phyloP scores from a whole-genome alignment of 345 rosid genomes.

The Euphorbia lathyris region DNA sequence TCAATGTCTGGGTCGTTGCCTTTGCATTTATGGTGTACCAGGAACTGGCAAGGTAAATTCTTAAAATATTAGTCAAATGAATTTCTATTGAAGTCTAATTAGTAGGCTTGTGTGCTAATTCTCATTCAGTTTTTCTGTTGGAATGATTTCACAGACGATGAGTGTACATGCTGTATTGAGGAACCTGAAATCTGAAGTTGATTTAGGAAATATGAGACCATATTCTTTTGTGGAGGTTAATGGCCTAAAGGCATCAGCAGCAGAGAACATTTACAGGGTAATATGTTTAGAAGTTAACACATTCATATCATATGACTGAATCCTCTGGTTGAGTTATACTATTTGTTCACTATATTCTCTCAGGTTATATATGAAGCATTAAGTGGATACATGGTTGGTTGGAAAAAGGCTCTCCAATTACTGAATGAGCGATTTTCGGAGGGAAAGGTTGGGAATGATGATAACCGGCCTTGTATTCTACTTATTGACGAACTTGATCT shows the following conservation, averaged over 20 bases:
- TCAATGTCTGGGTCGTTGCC: conserved; percentile 88
- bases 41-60: conserved; percentile 87
- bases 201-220: conserved; percentile 60
- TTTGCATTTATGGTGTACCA: conserved; percentile 95
- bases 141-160: conserved; percentile 55
- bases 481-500: conserved; percentile 98
- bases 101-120: too few relatives aligned
- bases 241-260: conserved; percentile 88
- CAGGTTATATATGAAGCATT: conserved; percentile 89
- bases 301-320: too few relatives aligned
- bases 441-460: conserved; percentile 58
- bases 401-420: conserved; percentile 89
- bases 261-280: conserved; percentile 86
- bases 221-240: conserved; percentile 92
- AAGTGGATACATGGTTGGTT: conserved; percentile 80
- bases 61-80: background rate
- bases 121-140: conserved; percentile 16
- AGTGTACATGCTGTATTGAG: conserved; percentile 83
- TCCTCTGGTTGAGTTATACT: conserved; percentile 9
- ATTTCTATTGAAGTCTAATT: background rate
- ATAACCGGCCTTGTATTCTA: conserved; percentile 76
- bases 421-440: conserved; percentile 77
- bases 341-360: conserved; percentile 5
- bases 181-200: conserved; percentile 80
- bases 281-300: background rate